Base-by-base conservation (phyloP, 2,329 filamentous ascomycete species). In the Daldinia sp. region DNA sequence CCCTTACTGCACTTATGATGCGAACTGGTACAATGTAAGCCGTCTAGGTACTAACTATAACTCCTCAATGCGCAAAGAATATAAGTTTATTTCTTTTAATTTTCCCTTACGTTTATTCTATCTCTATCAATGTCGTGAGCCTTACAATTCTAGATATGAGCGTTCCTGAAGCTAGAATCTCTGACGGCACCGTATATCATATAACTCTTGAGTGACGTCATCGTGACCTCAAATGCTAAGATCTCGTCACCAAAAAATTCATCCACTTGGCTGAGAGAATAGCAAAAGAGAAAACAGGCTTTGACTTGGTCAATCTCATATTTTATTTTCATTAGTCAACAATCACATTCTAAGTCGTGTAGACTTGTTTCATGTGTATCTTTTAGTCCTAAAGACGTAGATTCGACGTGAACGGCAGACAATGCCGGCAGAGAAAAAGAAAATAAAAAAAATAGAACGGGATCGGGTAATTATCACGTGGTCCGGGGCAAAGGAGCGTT, bases 121-220 rank as follows among this genome's bases (percentile, higher is more conserved):
- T 30, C 46, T 50, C 10, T 18, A 10, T 18, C 6, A 50, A 30
- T 9, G 13, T 18, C 13, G 4, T 2, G 6, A 30, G 23, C 13
- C 46, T 28, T 18, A n/a, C 15, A 20, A 48, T 50, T 50, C 23
- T 9, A 50, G n/a, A 35, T 23, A 20, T 15, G 30, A 23, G 12
- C 7, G 50, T 13, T 33, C 46, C 18, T 37, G 35, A 56, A 28
- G 53, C 35, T n/a, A 10, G 53, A 41, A 42, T 28, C 13, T 26
- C 15, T 39, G 18, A 42, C 3, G n/a, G 37, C 2, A 20, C 10
- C 7, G 35, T 28, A 13, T 13, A 42, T 12, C 7, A 30, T n/a
- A 28, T 28, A 3, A 18, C 1, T 28, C 15, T 50, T n/a, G 2
- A 18, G 42, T 67, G 60, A 63, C 65, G 55, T 67, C 60, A 63